Evolutionary conservation across 208 protist species (phyloP).

Genomic region (Trypanosoma conorhini): DNA sequence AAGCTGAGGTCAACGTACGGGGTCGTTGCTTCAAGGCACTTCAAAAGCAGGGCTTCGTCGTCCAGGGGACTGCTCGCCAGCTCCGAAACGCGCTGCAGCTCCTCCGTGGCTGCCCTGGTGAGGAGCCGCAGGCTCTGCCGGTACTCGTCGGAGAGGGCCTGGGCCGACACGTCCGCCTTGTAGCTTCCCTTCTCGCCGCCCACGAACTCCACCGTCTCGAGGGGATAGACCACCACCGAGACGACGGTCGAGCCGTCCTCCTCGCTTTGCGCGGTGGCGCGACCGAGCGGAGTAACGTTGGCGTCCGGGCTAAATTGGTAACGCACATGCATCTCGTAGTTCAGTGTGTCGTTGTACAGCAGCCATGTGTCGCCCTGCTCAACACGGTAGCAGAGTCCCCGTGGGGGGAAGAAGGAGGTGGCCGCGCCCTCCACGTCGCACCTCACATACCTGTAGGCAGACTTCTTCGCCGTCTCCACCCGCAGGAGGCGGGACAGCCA

Average conservation of each 20-base stretch:
- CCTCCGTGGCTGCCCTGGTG: constrained; percentile 13
- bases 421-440: constrained; percentile 8
- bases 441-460: constrained; percentile 29
- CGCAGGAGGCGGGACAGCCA: neutral
- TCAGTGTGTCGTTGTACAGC: constrained; percentile 79
- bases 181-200: constrained; percentile 56
- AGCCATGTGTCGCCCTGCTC: constrained; percentile 40
- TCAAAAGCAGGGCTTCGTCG: constrained; percentile 19
- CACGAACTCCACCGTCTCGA: constrained; percentile 79
- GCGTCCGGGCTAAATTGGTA: constrained; percentile 39
- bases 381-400: constrained; percentile 13
- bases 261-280: constrained; percentile 28
- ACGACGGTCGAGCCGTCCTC: constrained; percentile 39
- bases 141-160: constrained; percentile 56
- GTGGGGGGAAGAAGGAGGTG: constrained; percentile 8
- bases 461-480: constrained; percentile 8
- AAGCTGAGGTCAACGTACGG: constrained; percentile 10
- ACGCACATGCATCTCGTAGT: constrained; percentile 77
- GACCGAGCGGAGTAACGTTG: constrained; percentile 16
- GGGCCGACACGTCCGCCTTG: constrained; percentile 38
- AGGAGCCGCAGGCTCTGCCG: constrained; percentile 28
- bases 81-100: constrained; percentile 14
- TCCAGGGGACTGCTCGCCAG: neutral
- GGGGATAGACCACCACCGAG: constrained; percentile 61
- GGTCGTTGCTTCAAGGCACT: constrained; percentile 29